Evolutionary conservation across 495 filamentous ascomycete genomes (phyloP).

Genomic region (Staphylotrichum tortipilum): DNA sequence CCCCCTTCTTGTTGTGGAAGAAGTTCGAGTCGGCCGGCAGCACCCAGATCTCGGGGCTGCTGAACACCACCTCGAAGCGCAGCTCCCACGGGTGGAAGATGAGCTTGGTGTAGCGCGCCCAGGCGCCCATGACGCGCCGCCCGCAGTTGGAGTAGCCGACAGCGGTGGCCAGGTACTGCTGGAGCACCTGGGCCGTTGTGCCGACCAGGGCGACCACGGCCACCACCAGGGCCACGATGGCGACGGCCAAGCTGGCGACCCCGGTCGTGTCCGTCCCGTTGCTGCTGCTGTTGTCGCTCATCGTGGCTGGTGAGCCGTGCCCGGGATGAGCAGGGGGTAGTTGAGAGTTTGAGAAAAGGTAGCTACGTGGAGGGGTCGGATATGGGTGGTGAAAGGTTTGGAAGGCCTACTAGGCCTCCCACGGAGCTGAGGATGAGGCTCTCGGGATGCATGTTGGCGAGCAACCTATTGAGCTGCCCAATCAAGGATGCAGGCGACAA

Average conservation of each 20-base stretch:
- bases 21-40: neutral
- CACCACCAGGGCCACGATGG: neutral
- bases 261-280: neutral
- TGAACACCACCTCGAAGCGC: neutral
- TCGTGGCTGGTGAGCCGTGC: too few relatives aligned
- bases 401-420: too few relatives aligned
- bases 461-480: neutral
- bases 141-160: constrained; percentile 1
- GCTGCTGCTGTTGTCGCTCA: neutral
- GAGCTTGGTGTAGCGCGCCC: neutral
- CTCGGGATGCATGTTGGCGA: too few relatives aligned
- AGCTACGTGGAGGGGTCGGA: too few relatives aligned
- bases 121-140: neutral
- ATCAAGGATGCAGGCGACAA: neutral
- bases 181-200: neutral
- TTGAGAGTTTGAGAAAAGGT: too few relatives aligned
- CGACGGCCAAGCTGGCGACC: neutral
- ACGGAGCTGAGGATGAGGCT: too few relatives aligned
- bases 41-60: neutral
- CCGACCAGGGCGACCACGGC: neutral
- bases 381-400: neutral
- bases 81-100: neutral
- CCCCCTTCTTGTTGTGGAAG: too few relatives aligned
- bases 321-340: too few relatives aligned
- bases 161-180: neutral